Base-by-base conservation (phyloP, 179 eudicot species). In the Monotropa hypopitys region DNA sequence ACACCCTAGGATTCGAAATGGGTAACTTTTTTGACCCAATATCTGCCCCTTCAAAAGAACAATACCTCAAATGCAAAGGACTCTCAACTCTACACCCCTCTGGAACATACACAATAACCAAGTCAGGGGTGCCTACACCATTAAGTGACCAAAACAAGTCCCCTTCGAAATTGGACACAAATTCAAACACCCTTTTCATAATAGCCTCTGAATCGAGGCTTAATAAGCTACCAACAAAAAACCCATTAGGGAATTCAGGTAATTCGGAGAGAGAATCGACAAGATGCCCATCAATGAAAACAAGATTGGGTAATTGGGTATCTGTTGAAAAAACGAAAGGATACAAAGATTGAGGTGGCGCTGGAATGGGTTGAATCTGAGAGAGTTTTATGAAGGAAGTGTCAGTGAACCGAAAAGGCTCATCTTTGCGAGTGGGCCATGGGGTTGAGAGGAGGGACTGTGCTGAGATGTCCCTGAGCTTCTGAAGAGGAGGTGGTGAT, bases 121-220 rank as follows among this genome's bases (percentile, higher is more conserved):
- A 75, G 81, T 93, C 99, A 53, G 85, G 90, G 9, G 98, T 85
- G 26, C 98, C 98, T n/a, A 91, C 88, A 1, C 98, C 98, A 86
- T 93, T 95, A n/a, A 95, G 85, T 0, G 88, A 91, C 84, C 88
- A 91, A 85, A 95, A 95, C 89, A 95, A 85, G 77, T 95, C 99
- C 75, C 99, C 99, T 40, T 90, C 78, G 77, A 85, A 84, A 83
- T 73, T 81, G 28, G 88, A 66, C 75, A 91, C 84, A 82, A 81
- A 86, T 73, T 88, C 89, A 59, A 81, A 83, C 16, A 91, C 88
- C 89, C 84, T 91, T 68, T 88, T 81, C 82, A 88, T 40, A 30
- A 84, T 76, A 57, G 23, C 78, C 79, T 87, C 89, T 5, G 92
- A 87, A 40, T 77, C 21, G 5, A 91, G 54, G n/a, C 81, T 82